Conservation (phyloP, 257 asterid species). For the Vinca minor region DNA sequence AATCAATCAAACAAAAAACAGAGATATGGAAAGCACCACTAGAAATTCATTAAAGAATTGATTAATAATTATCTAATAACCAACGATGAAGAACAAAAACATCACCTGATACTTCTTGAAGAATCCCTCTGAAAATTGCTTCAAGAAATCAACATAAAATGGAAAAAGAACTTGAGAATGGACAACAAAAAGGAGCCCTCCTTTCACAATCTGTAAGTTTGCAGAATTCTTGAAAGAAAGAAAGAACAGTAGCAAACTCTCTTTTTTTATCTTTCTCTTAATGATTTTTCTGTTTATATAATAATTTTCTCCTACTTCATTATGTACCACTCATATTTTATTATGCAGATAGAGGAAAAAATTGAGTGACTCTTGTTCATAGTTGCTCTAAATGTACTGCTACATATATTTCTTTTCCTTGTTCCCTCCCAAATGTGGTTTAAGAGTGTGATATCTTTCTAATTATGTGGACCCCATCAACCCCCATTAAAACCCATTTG, state of each 20-base stretch:
- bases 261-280: constrained; percentile 2
- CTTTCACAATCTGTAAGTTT: constrained; percentile 22
- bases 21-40: no score
- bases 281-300: background rate
- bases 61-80: no score
- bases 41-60: no score
- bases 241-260: background rate
- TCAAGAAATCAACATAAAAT: constrained; percentile 21
- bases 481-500: no score
- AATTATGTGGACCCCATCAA: no score
- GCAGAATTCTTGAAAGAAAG: constrained; percentile 13
- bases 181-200: no score
- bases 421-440: no score
- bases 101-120: constrained; percentile 13
- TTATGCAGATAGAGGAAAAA: constrained; percentile 24
- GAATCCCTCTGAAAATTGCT: constrained; percentile 7
- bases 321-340: constrained; percentile 18
- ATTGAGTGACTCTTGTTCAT: constrained; percentile 40
- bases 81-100: constrained; percentile 6
- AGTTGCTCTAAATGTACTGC: no score
- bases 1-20: no score
- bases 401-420: background rate
- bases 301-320: background rate
- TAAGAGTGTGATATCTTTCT: background rate
- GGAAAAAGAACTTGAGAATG: no score